A percentile compares a stretch with the other conserved stretches of the same genome.
phyloP scores from a whole-genome alignment of 805 yeast species.

The Candida insectorum region DNA sequence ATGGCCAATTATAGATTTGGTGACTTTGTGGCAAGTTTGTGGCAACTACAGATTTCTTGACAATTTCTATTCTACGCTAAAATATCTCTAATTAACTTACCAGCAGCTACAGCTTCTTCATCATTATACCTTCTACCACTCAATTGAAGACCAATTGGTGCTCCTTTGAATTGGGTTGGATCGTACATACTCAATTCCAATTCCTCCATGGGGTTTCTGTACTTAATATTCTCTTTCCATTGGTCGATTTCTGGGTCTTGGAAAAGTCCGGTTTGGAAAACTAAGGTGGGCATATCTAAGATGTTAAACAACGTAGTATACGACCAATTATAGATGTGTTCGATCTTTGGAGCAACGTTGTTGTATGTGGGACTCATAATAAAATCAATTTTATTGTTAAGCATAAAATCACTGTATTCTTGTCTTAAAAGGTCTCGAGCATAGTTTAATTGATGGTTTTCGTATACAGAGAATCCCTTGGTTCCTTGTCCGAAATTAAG shows the following conservation, averaged over 20 bases:
- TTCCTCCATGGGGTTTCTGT: conserved; percentile 45
- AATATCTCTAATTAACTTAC: conserved; percentile 33
- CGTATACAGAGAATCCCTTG: conserved; percentile 40
- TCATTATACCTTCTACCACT: conserved; percentile 52
- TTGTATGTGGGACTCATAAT: conserved; percentile 65
- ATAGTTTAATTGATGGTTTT: conserved; percentile 50
- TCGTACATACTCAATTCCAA: conserved; percentile 46
- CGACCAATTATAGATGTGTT: conserved; percentile 69
- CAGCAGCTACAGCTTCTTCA: conserved; percentile 53
- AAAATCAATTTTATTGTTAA: conserved; percentile 56
- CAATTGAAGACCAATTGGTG: conserved; percentile 54
- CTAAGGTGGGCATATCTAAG: conserved; percentile 65
- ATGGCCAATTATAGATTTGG: no score
- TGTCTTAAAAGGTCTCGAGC: conserved; percentile 58
- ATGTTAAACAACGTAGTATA: conserved; percentile 74
- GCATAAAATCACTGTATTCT: conserved; percentile 52
- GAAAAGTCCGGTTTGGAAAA: conserved; percentile 57
- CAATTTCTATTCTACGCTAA: conserved; percentile 12
- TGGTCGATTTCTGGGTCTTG: conserved; percentile 55
- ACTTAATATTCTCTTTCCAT: conserved; percentile 36
- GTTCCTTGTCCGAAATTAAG: conserved; percentile 58
- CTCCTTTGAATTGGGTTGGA: conserved; percentile 46
- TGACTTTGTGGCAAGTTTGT: no score
- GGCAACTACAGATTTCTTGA: no score
- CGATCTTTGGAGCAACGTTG: conserved; percentile 67